Base-by-base conservation (phyloP, 306 rosid genomes). In the Corylus heterophylla region DNA sequence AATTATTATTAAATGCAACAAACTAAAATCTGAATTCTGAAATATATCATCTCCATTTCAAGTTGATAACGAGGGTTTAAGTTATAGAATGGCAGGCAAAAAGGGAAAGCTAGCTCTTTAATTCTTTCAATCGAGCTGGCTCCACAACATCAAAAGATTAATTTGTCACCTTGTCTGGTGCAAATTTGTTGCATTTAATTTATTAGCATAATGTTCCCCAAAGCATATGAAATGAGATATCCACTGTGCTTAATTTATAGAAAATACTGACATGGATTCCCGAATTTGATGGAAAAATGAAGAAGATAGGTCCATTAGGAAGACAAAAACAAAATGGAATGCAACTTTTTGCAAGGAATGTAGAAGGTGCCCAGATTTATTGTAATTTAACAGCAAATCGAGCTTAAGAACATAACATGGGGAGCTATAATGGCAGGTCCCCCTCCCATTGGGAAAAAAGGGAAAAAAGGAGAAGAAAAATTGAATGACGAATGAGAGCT, bases 351-450 rank as follows among this genome's bases (percentile, higher is more conserved):
- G 76, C 71, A 50, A 63, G 76, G 81, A 71, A 71, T 50, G 61
- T 14, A 54, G 51, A 59, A 68, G 55, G 54, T 39, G 59, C 54
- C 27, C 29, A 71, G 58, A 83, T 77, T 62, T 49, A 27, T 9
- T 44, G 52, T 81, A 80, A 76, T 82, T 45, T 83, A 76, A 83
- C 54, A 35, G 62, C 27, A 67, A 82, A 82, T 73, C 73, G 69
- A 72, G 79, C 78, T 74, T 75, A 69, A 81, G 79, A 29, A 10
- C 54, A 61, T 78, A 72, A 85, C 77, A 80, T 82, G 85, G 86
- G 87, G 77, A 6, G 74, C 45, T 58, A 54, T 82, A 80, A 82
- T 74, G 85, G 85, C 73, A 82, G 89, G 85, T 76, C 81, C 76
- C 79, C 77, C 75, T 29, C 58, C 76, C 80, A 80, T 80, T 80